These are phyloP conservation scores for Allium cepa DNA, from an alignment of 106 monocot species.

Conservation along the genomic window DNA sequence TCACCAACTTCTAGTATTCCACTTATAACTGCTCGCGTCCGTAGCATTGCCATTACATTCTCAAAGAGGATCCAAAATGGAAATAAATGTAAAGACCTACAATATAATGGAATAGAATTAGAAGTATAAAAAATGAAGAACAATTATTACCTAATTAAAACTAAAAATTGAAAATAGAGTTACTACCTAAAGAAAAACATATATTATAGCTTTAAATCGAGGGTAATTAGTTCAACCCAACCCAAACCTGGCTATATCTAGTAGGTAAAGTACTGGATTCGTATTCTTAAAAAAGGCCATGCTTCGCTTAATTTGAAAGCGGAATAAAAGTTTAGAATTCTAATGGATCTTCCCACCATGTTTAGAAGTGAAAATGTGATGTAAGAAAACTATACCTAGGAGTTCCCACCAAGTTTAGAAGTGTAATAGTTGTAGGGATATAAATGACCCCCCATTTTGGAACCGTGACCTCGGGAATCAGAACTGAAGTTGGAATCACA, in stretches of 20 bases:
- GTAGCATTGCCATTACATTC: slow-evolving; percentile 33
- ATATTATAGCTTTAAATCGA: no score
- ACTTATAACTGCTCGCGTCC: slow-evolving; percentile 23
- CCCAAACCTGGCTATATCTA: no score
- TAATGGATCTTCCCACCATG: no score
- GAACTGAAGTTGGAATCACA: slow-evolving; percentile 19
- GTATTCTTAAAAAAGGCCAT: no score
- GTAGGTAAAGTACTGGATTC: no score
- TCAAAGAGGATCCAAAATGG: slow-evolving; percentile 39
- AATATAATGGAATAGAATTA: neutral
- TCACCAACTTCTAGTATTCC: slow-evolving; percentile 20
- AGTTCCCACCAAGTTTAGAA: slow-evolving; percentile 24
- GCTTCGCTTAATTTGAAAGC: no score
- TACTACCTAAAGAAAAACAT: no score
- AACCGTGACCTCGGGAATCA: slow-evolving; percentile 27
- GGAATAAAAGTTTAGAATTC: no score
- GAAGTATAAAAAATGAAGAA: neutral
- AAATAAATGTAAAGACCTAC: slow-evolving; percentile 27
- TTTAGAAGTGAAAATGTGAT: no score
- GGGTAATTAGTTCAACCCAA: no score
- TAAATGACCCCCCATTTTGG: slow-evolving; percentile 25
- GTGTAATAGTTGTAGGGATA: slow-evolving; percentile 26
- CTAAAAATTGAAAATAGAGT: no score
- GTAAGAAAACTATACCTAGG: slow-evolving; percentile 14
- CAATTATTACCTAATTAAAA: no score